These are phyloP conservation scores for Arxiozyma bovina DNA, from an alignment of 1,139 yeast genomes.

Conservation along the genomic window DNA sequence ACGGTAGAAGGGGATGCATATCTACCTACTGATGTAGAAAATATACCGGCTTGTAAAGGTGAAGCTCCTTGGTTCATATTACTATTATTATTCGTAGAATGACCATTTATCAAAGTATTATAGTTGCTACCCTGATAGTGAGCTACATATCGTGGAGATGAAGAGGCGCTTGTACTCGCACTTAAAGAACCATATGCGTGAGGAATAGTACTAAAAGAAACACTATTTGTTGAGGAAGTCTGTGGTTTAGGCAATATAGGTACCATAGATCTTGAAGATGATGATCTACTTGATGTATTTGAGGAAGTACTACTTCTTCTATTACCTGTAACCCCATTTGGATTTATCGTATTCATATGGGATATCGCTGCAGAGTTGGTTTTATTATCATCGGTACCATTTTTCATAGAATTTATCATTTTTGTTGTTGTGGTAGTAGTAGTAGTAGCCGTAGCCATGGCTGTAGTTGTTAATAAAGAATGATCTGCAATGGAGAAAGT, in stretches of 20 bases:
- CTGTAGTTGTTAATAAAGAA: slow-evolving; percentile 2
- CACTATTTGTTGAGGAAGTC: slow-evolving; percentile 10
- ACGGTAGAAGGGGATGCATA: slow-evolving; percentile 6
- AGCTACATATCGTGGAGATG: slow-evolving; percentile 23
- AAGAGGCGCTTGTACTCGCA: slow-evolving; percentile 25
- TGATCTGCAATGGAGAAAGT: neutral
- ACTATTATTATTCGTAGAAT: neutral
- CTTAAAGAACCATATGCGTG: slow-evolving; percentile 5
- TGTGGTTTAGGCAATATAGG: slow-evolving; percentile 30
- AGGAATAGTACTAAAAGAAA: neutral
- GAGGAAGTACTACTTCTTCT: slow-evolving; percentile 29
- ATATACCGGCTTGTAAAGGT: slow-evolving; percentile 17
- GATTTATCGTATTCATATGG: slow-evolving; percentile 7
- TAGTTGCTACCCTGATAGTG: slow-evolving; percentile 2
- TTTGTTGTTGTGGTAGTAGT: slow-evolving; percentile 4
- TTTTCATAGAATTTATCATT: neutral
- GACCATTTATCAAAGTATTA: slow-evolving; percentile 1
- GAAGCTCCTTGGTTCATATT: slow-evolving; percentile 9
- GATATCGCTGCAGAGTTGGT: slow-evolving; percentile 2
- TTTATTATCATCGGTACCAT: neutral
- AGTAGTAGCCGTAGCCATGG: slow-evolving; percentile 3
- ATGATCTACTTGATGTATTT: slow-evolving; percentile 27
- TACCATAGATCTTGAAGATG: slow-evolving; percentile 26
- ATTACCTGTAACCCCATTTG: slow-evolving; percentile 4
- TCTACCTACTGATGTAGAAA: slow-evolving; percentile 16